Percentiles rank a stretch among this genome's conserved stretches.
These are phyloP conservation scores for Eucalyptus rudis DNA, from an alignment of 345 rosid species.

Conservation along the genomic window DNA sequence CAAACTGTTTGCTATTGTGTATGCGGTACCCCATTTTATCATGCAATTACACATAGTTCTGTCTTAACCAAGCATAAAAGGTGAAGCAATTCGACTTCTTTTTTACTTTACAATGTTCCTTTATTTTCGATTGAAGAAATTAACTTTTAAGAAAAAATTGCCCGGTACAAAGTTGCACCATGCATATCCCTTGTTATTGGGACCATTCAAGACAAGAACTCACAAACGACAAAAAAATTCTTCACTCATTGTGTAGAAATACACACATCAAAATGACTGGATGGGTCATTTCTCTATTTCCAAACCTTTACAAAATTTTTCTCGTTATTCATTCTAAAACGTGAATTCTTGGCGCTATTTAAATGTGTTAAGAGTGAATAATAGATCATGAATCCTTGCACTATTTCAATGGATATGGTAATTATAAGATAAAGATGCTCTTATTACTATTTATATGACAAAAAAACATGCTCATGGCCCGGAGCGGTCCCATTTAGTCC, in stretches of 20 bases:
- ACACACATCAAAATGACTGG: accelerated
- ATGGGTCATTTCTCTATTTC: neutral
- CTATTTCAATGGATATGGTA: too few species aligned
- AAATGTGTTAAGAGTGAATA: too few species aligned
- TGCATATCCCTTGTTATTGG: neutral
- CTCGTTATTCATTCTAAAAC: too few species aligned
- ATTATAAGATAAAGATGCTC: too few species aligned
- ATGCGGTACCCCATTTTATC: too few species aligned
- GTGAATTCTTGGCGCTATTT: neutral
- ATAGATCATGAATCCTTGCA: too few species aligned
- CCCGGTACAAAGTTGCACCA: neutral
- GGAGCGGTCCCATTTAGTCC: too few species aligned
- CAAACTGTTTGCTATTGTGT: too few species aligned
- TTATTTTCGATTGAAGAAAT: too few species aligned
- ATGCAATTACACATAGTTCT: neutral
- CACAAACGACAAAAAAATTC: neutral
- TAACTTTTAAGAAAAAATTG: neutral
- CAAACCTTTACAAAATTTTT: neutral
- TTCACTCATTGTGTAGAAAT: neutral
- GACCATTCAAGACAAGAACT: neutral
- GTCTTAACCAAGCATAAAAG: neutral
- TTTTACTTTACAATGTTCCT: accelerated
- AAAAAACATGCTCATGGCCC: too few species aligned
- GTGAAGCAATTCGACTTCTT: neutral
- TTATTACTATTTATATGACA: too few species aligned